Percentiles rank a stretch among this genome's conserved stretches.
phyloP scores from a whole-genome alignment of 2,329 filamentous ascomycete species.

The Fusarium sp. region DNA sequence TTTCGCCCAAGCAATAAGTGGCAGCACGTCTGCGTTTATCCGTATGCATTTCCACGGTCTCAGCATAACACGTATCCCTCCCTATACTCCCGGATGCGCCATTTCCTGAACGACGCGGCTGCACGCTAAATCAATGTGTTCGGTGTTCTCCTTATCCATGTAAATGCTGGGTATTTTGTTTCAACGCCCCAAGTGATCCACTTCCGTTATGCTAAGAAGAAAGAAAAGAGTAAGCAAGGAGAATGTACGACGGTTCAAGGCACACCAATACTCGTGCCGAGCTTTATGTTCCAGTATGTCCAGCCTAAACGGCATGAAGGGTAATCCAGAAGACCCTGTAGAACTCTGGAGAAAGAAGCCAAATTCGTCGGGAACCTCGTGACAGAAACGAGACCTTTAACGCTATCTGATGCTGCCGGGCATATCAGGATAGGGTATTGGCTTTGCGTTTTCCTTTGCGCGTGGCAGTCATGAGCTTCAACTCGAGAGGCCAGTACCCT shows the following conservation, averaged over 20 bases:
- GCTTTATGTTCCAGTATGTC: conserved; percentile 1
- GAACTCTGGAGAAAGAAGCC: neutral
- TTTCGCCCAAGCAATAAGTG: conserved; percentile 17
- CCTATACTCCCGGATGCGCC: conserved; percentile 42
- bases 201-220: conserved; percentile 16
- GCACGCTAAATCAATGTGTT: conserved; percentile 33
- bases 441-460: conserved; percentile 61
- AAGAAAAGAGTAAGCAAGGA: conserved; percentile 16
- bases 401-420: neutral
- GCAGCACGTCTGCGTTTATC: conserved; percentile 1
- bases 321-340: neutral
- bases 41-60: neutral
- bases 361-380: neutral
- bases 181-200: conserved; percentile 27
- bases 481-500: conserved; percentile 67
- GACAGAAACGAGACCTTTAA: neutral
- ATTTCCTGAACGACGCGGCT: conserved; percentile 18
- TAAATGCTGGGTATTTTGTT: conserved; percentile 46
- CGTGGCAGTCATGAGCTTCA: conserved; percentile 70
- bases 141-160: conserved; percentile 39
- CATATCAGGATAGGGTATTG: conserved; percentile 43
- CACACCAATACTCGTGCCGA: neutral
- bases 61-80: conserved; percentile 4
- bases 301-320: conserved; percentile 3
- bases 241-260: neutral